A percentile compares a stretch with the other conserved stretches of the same genome.
Conservation (phyloP, 345 rosid genomes). For the Pseudoturritis turrita region DNA sequence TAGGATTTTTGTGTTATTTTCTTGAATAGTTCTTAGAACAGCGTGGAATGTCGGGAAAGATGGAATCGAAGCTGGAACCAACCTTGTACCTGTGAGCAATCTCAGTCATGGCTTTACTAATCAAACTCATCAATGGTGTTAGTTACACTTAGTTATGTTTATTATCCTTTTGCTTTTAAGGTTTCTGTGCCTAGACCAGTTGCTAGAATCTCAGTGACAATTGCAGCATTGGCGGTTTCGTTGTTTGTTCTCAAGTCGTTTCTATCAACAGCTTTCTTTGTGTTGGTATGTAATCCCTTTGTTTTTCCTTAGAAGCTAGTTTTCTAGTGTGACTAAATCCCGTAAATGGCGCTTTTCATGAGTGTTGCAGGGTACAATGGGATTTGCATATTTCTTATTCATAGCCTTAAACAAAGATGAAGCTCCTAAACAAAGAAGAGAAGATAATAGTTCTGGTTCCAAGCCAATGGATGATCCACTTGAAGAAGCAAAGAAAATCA, state of each 20-base stretch:
- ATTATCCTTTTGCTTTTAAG: constrained; percentile 22
- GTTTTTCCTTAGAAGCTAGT: neutral
- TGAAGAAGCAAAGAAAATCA: constrained; percentile 90
- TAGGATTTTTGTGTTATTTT: neutral
- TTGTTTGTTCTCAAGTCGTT: constrained; percentile 64
- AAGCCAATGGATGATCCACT: constrained; percentile 39
- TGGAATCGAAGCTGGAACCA: constrained; percentile 80
- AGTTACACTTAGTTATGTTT: neutral
- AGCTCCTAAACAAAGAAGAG: constrained; percentile 46
- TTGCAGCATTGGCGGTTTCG: constrained; percentile 41
- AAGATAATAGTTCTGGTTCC: constrained; percentile 17
- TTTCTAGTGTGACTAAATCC: neutral
- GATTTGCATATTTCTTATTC: constrained; percentile 74
- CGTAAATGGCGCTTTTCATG: neutral
- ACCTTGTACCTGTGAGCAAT: constrained; percentile 77
- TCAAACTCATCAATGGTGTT: neutral
- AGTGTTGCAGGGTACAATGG: constrained; percentile 77
- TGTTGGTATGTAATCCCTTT: constrained; percentile 46
- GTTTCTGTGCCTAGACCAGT: constrained; percentile 58
- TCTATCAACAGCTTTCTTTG: constrained; percentile 78
- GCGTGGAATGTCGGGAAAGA: constrained; percentile 82
- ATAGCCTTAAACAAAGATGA: constrained; percentile 82
- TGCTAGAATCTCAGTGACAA: constrained; percentile 52
- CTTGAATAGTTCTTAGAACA: constrained; percentile 51
- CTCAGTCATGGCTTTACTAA: neutral